These are phyloP conservation scores for Talaromyces sp. DNA, from an alignment of 2,329 filamentous ascomycete species.

Conservation along the genomic window DNA sequence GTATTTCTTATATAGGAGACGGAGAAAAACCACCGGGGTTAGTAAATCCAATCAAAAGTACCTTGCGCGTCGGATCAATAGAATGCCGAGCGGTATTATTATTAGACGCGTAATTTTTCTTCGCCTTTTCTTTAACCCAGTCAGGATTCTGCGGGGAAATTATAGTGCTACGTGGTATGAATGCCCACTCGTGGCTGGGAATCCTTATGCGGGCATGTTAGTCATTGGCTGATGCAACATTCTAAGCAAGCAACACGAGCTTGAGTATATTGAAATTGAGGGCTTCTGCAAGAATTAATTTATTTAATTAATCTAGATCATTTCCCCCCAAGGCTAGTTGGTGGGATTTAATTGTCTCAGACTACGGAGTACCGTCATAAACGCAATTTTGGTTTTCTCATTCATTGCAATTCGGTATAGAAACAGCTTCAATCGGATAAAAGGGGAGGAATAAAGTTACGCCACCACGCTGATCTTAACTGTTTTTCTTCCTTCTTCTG, in stretches of 20 bases:
- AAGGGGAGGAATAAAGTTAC: not conserved
- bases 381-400: not conserved
- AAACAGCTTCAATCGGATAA: not conserved
- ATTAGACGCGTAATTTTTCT: not conserved
- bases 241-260: not conserved
- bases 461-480: not conserved
- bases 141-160: not conserved
- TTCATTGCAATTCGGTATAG: not conserved
- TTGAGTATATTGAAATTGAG: not conserved
- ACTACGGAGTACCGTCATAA: not conserved
- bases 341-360: not conserved
- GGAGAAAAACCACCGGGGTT: not conserved
- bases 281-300: not conserved
- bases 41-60: not conserved
- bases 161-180: not conserved
- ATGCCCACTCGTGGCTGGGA: not conserved
- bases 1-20: not conserved
- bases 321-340: not conserved
- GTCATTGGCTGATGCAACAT: not conserved
- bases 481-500: not conserved
- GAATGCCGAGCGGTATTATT: not conserved
- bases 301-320: not conserved
- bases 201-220: not conserved
- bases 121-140: not conserved
- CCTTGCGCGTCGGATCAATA: not conserved